Conservation (phyloP, 306 rosid genomes). For the Dalbergia cultrata region DNA sequence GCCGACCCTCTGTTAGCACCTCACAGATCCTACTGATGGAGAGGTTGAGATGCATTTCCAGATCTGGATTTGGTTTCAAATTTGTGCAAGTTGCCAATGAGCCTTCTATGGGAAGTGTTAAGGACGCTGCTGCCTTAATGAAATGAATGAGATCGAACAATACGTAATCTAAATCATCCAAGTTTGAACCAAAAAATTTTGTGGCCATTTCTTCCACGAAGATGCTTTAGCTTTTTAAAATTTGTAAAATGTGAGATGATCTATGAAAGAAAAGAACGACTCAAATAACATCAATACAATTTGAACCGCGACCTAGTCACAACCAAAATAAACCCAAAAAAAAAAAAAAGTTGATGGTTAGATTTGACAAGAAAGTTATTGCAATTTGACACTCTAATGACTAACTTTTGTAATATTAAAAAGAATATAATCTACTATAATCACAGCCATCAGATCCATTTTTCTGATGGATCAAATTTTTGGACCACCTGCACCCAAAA, state of each 20-base stretch:
- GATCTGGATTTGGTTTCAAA: constrained; percentile 55
- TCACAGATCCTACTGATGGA: constrained; percentile 30
- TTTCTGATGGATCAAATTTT: too few species aligned
- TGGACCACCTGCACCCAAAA: too few species aligned
- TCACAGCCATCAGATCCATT: too few species aligned
- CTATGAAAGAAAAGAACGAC: neutral
- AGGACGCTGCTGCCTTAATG: constrained; percentile 67
- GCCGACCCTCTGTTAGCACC: too few species aligned
- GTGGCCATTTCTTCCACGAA: neutral
- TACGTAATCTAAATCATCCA: neutral
- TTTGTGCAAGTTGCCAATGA: constrained; percentile 59
- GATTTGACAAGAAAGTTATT: neutral
- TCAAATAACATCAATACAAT: neutral
- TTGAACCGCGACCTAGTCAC: neutral
- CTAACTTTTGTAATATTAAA: too few species aligned
- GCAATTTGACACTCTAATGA: too few species aligned
- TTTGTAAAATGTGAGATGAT: constrained; percentile 34
- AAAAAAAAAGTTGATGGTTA: neutral
- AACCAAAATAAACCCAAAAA: neutral
- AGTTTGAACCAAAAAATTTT: neutral
- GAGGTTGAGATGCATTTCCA: constrained; percentile 30
- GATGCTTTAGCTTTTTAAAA: neutral
- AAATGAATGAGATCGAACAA: constrained; percentile 1
- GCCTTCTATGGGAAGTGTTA: constrained; percentile 78
- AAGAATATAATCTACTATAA: too few species aligned